These are phyloP conservation scores for Dryas integrifolia DNA, from an alignment of 331 rosid genomes.

Conservation along the genomic window DNA sequence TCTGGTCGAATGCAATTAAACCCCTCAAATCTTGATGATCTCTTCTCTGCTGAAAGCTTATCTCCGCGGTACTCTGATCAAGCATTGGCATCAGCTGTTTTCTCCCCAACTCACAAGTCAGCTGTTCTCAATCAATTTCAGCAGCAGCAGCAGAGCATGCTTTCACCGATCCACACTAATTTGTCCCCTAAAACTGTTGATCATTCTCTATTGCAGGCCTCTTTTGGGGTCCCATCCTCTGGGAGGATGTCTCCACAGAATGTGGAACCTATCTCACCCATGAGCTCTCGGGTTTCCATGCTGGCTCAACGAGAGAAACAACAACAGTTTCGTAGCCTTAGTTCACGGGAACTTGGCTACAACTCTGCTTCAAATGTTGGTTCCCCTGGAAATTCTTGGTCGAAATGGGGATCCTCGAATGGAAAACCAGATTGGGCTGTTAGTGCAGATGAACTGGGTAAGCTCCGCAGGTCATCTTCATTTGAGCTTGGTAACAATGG, in stretches of 20 bases:
- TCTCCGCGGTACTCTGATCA: conserved; percentile 84
- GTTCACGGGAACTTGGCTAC: conserved; percentile 81
- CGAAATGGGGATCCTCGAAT: conserved; percentile 79
- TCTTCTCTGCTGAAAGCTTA: conserved; percentile 79
- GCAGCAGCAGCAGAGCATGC: conserved; percentile 70
- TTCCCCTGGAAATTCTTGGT: conserved; percentile 62
- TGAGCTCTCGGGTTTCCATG: conserved; percentile 71
- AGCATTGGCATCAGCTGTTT: conserved; percentile 59
- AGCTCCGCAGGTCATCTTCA: conserved; percentile 75
- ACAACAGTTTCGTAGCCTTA: conserved; percentile 88
- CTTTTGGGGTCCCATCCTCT: conserved; percentile 66
- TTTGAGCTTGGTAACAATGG: conserved; percentile 83
- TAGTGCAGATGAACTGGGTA: conserved; percentile 59
- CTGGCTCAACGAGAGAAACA: conserved; percentile 77
- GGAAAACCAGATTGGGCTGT: conserved; percentile 84
- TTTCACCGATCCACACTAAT: conserved; percentile 79
- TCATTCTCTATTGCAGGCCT: conserved; percentile 63
- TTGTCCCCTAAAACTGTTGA: conserved; percentile 62
- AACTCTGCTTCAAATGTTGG: conserved; percentile 51
- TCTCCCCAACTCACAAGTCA: conserved; percentile 89
- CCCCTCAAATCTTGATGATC: conserved; percentile 88
- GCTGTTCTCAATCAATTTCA: conserved; percentile 81
- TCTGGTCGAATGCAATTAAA: conserved; percentile 71
- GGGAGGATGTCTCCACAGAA: conserved; percentile 89
- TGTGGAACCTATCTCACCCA: conserved; percentile 83